Evolutionary conservation across 768 basidiomycete genomes (phyloP).

Genomic region (Lepiota brunneoincarnata): DNA sequence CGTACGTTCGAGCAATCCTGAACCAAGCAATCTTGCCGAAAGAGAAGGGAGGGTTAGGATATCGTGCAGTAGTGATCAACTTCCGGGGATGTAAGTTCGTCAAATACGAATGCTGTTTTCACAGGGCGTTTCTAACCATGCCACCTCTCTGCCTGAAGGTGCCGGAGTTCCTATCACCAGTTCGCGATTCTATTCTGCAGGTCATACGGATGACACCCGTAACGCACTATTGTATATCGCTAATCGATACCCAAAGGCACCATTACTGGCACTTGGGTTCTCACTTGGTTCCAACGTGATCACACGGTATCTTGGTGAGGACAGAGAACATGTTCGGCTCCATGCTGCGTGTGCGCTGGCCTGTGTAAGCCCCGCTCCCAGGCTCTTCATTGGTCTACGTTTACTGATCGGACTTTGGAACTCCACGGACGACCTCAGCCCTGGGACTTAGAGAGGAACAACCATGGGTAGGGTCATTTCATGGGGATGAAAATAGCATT

Average conservation of each 20-base stretch:
- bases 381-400: constrained; percentile 16
- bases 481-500: neutral
- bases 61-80: constrained; percentile 87
- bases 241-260: constrained; percentile 71
- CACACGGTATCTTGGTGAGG: constrained; percentile 86
- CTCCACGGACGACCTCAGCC: constrained; percentile 33
- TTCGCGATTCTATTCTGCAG: constrained; percentile 83
- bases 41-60: constrained; percentile 83
- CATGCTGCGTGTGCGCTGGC: constrained; percentile 65
- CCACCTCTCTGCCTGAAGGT: constrained; percentile 42
- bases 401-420: constrained; percentile 11
- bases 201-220: constrained; percentile 87
- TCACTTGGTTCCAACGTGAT: constrained; percentile 92
- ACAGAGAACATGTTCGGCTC: constrained; percentile 62
- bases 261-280: constrained; percentile 85
- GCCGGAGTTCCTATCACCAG: constrained; percentile 84
- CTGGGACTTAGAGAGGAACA: constrained; percentile 52
- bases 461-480: constrained; percentile 35
- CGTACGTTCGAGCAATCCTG: constrained; percentile 84
- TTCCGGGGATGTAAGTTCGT: constrained; percentile 80
- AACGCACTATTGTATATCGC: constrained; percentile 77
- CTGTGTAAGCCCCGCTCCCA: constrained; percentile 52
- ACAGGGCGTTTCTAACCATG: constrained; percentile 9
- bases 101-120: constrained; percentile 2
- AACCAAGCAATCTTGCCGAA: constrained; percentile 68